Percentiles rank a stretch among this genome's conserved stretches.
These are phyloP conservation scores for Paragyromitra xinjiangensis DNA, from an alignment of 495 filamentous ascomycete genomes.

Conservation along the genomic window DNA sequence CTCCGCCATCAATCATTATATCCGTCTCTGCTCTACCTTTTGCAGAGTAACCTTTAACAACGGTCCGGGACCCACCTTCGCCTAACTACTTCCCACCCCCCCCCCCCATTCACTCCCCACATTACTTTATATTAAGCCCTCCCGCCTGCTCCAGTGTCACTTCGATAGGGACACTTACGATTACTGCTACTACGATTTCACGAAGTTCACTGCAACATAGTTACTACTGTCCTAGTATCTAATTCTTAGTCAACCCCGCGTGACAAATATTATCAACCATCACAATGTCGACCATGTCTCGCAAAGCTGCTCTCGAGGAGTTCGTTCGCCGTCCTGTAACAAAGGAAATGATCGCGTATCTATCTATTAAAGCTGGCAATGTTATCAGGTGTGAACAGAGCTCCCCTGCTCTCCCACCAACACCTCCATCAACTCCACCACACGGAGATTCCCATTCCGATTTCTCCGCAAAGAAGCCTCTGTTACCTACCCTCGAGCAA, in stretches of 20 bases:
- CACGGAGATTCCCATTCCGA: conserved; percentile 60
- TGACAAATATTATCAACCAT: conserved; percentile 31
- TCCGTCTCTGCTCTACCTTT: conserved; percentile 10
- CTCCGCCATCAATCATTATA: conserved; percentile 28
- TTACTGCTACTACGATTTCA: conserved; percentile 31
- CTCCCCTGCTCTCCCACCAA: conserved; percentile 69
- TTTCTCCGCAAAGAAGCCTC: conserved; percentile 59
- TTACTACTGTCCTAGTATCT: conserved; percentile 47
- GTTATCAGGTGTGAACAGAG: conserved; percentile 89
- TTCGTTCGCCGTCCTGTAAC: conserved; percentile 86
- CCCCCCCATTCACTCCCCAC: conserved; percentile 21
- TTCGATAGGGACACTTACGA: conserved; percentile 50
- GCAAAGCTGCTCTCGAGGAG: conserved; percentile 84
- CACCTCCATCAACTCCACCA: conserved; percentile 72
- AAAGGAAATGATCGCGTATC: conserved; percentile 82
- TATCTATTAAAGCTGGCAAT: conserved; percentile 80
- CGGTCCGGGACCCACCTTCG: conserved; percentile 52
- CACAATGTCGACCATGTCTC: conserved; percentile 59
- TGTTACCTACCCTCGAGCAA: conserved; percentile 79
- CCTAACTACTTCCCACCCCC: conserved; percentile 19
- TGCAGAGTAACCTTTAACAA: conserved; percentile 30
- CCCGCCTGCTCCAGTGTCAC: conserved; percentile 29
- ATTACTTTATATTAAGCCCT: conserved; percentile 26
- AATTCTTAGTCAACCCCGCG: conserved; percentile 42
- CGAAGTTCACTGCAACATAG: conserved; percentile 36